phyloP scores from a whole-genome alignment of 768 basidiomycete species.

The Leccinum subtestaceum region DNA sequence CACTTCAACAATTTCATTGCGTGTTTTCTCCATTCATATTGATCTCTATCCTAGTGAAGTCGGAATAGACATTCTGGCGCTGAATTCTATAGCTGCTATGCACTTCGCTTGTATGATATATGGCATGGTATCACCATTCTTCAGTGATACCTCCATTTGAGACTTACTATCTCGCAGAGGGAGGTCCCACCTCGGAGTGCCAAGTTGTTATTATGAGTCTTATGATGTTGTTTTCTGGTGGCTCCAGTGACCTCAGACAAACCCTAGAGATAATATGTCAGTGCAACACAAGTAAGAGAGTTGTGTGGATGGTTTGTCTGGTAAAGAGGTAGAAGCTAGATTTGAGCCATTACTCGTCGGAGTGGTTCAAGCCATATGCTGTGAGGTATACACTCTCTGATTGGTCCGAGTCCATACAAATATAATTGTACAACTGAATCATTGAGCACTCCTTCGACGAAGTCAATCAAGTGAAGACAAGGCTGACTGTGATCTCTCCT shows the following conservation, averaged over 20 bases:
- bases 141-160: background rate
- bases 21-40: too few relatives aligned
- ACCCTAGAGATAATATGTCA: background rate
- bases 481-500: slow-evolving; percentile 94
- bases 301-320: too few relatives aligned
- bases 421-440: slow-evolving; percentile 27
- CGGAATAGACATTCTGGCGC: too few relatives aligned
- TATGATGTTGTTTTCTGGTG: background rate
- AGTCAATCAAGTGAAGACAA: slow-evolving; percentile 38
- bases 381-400: too few relatives aligned
- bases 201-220: background rate
- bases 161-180: background rate
- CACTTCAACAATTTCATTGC: too few relatives aligned
- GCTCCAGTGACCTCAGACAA: background rate
- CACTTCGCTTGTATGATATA: too few relatives aligned
- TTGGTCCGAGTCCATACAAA: too few relatives aligned
- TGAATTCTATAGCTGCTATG: too few relatives aligned
- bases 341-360: too few relatives aligned
- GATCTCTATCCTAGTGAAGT: too few relatives aligned
- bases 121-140: background rate
- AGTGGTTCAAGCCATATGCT: too few relatives aligned
- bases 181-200: background rate
- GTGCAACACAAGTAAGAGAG: background rate
- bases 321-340: too few relatives aligned
- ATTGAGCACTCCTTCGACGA: slow-evolving; percentile 87